A percentile compares a stretch with the other conserved stretches of the same genome.
phyloP scores from a whole-genome alignment of 1,284 basidiomycete species.

The Ganoderma lingzhi region DNA sequence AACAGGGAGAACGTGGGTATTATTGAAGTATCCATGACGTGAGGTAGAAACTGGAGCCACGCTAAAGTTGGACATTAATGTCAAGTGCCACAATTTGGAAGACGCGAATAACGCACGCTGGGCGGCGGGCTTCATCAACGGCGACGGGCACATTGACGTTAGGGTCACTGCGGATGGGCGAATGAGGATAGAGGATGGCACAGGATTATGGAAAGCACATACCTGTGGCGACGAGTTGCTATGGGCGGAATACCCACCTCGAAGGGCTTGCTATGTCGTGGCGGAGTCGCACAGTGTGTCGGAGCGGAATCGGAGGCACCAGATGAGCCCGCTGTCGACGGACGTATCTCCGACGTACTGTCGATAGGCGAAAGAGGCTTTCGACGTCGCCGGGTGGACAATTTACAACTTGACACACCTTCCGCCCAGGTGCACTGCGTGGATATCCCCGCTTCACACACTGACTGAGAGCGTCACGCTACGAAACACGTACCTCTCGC shows the following conservation, averaged over 20 bases:
- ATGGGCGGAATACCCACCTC: constrained; percentile 61
- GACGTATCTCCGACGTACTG: constrained; percentile 52
- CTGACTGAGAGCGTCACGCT: constrained; percentile 29
- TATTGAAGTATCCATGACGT: constrained; percentile 45
- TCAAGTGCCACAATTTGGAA: constrained; percentile 1
- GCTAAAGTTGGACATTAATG: constrained; percentile 23
- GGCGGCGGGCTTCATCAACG: constrained; percentile 48
- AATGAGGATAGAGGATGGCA: constrained; percentile 12
- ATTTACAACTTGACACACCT: constrained; percentile 68
- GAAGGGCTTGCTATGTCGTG: constrained; percentile 52
- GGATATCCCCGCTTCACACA: constrained; percentile 19
- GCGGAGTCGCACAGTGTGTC: constrained; percentile 67
- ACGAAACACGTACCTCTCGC: constrained; percentile 63
- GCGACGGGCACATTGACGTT: constrained; percentile 32
- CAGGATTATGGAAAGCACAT: constrained; percentile 3
- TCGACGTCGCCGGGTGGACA: constrained; percentile 48
- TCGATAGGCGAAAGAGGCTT: constrained; percentile 48
- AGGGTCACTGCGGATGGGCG: constrained; percentile 31
- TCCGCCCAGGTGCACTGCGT: constrained; percentile 85
- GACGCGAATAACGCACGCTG: constrained; percentile 50
- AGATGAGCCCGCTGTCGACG: constrained; percentile 71
- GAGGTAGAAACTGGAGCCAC: constrained; percentile 28
- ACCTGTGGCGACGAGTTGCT: constrained; percentile 63
- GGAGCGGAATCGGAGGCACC: constrained; percentile 63
- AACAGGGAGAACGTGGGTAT: constrained; percentile 56